Evolutionary conservation across 768 basidiomycete genomes (phyloP).

Genomic region (Punctularia strigosozonata): DNA sequence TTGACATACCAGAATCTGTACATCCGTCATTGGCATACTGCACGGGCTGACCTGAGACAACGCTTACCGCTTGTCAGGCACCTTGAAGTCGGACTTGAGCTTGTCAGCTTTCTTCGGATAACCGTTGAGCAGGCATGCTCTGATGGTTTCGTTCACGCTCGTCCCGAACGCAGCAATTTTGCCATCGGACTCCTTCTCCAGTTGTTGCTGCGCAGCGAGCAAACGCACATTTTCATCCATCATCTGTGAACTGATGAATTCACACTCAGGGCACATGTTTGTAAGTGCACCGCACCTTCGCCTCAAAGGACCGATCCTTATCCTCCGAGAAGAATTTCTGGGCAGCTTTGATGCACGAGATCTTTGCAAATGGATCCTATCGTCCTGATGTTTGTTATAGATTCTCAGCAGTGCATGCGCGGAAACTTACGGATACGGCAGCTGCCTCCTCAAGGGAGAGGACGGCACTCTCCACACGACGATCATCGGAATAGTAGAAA

Average conservation of each 20-base stretch:
- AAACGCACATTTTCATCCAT: conserved; percentile 77
- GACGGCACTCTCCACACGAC: conserved; percentile 88
- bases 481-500: conserved; percentile 96
- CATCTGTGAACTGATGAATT: conserved; percentile 44
- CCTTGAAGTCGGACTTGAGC: conserved; percentile 80
- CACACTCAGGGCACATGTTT: background rate
- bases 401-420: background rate
- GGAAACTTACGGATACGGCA: conserved; percentile 39
- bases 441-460: conserved; percentile 77
- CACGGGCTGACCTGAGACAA: background rate
- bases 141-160: conserved; percentile 82
- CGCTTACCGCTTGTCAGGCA: conserved; percentile 83
- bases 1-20: conserved; percentile 90
- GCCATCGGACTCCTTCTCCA: conserved; percentile 77
- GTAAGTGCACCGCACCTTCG: conserved; percentile 43
- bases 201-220: conserved; percentile 71
- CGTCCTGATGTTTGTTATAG: background rate
- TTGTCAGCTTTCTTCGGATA: conserved; percentile 85
- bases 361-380: conserved; percentile 64
- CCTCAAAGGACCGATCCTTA: conserved; percentile 83
- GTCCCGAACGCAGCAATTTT: conserved; percentile 73
- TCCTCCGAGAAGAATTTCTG: conserved; percentile 94
- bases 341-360: conserved; percentile 65
- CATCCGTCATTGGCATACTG: background rate
- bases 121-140: conserved; percentile 62